These are phyloP conservation scores for Conticribra weissflogii DNA, from an alignment of 108 stramenopile species.

Conservation along the genomic window DNA sequence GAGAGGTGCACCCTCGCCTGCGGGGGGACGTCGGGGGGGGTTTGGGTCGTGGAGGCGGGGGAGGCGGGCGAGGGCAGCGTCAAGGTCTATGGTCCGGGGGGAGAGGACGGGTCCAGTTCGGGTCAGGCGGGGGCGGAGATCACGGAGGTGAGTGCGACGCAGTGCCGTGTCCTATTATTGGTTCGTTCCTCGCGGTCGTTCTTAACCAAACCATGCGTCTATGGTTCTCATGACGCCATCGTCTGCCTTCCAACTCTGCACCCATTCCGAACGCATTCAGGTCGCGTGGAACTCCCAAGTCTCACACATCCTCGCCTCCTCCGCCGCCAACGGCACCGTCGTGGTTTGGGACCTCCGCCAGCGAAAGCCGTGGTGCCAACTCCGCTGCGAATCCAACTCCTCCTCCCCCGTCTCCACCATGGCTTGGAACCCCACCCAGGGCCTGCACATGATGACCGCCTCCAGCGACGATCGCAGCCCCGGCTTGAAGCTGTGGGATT, in stretches of 20 bases:
- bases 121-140: not conserved
- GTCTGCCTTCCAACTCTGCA: conserved; percentile 50
- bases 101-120: not conserved
- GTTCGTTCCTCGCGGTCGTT: conserved; percentile 2
- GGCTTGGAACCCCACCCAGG: conserved; percentile 95
- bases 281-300: conserved; percentile 97
- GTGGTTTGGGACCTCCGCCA: conserved; percentile 94
- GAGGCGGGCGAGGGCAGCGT: not conserved
- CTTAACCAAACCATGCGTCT: too few relatives aligned
- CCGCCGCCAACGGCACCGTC: conserved; percentile 83
- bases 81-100: not conserved
- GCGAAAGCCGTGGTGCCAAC: conserved; percentile 95
- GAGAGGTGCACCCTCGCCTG: conserved; percentile 79
- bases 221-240: too few relatives aligned
- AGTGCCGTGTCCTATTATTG: too few relatives aligned
- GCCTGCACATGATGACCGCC: conserved; percentile 94
- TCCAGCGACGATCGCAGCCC: conserved; percentile 88
- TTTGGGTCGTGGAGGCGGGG: conserved; percentile 53
- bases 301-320: conserved; percentile 92
- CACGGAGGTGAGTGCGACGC: not conserved
- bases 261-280: conserved; percentile 82
- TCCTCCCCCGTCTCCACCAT: conserved; percentile 82
- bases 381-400: conserved; percentile 63
- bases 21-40: conserved; percentile 83
- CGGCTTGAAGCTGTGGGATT: conserved; percentile 94